phyloP scores from a whole-genome alignment of 2,329 filamentous ascomycete species.

The Leptographium galeiforme region DNA sequence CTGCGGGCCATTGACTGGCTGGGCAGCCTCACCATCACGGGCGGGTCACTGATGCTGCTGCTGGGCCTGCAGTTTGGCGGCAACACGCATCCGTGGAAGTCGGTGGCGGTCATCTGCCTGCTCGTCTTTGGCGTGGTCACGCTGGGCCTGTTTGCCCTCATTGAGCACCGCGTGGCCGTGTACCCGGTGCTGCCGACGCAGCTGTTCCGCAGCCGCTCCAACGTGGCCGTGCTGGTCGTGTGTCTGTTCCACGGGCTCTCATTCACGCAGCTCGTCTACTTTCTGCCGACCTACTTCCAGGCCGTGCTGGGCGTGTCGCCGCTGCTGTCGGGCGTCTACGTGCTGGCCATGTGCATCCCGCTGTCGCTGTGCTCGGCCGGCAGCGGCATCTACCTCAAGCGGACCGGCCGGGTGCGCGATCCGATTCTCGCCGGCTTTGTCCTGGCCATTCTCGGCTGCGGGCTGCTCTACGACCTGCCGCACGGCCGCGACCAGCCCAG shows the following conservation, averaged over 20 bases:
- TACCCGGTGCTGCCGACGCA: slow-evolving; percentile 57
- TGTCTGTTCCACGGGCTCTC: slow-evolving; percentile 36
- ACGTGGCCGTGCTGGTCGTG: slow-evolving; percentile 39
- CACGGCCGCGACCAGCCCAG: slow-evolving; percentile 22
- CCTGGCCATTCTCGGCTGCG: slow-evolving; percentile 42
- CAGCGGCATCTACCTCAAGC: slow-evolving; percentile 18
- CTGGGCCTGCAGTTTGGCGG: slow-evolving; percentile 60
- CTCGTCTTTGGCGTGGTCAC: slow-evolving; percentile 44
- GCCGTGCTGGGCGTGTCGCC: slow-evolving; percentile 48
- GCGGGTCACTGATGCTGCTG: slow-evolving; percentile 54
- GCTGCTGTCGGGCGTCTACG: slow-evolving; percentile 40
- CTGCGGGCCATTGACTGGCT: slow-evolving; percentile 50
- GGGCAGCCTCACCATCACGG: slow-evolving; percentile 35
- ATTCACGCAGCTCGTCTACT: slow-evolving; percentile 55
- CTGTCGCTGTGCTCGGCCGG: slow-evolving; percentile 24
- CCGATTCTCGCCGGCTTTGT: slow-evolving; percentile 35
- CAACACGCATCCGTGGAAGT: slow-evolving; percentile 39
- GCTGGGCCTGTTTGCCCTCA: slow-evolving; percentile 38
- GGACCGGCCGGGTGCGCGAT: slow-evolving; percentile 30
- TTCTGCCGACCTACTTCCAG: slow-evolving; percentile 62
- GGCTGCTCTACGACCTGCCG: slow-evolving; percentile 37
- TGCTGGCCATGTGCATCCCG: slow-evolving; percentile 16
- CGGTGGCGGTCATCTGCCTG: slow-evolving; percentile 47
- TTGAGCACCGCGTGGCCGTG: slow-evolving; percentile 49
- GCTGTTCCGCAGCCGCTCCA: slow-evolving; percentile 43